Evolutionary conservation across 2,329 filamentous ascomycete species (phyloP), one percentile per base, ranked within the genome.

Genomic region (Paecilomyces sp.): DNA sequence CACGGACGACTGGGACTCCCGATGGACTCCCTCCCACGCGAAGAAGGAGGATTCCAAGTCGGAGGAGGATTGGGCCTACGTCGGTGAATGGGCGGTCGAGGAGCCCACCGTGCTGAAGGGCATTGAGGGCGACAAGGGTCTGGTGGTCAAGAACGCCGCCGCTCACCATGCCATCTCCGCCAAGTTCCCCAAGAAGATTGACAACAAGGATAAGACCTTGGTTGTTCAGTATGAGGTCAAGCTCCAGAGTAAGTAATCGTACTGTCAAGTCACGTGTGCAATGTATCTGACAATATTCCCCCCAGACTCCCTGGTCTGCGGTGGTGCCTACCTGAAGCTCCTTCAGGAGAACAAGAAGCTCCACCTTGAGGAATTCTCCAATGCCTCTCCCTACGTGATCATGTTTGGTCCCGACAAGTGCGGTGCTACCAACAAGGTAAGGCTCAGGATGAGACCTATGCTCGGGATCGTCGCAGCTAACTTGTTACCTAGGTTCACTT

Each of bases 371-470:
- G 94, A 99, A 83, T 99, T 99, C 83, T 91, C 90, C 77, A 97
- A 99, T 81, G 87, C 89, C 63, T 96, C 93, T 52, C 94, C 94
- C 55, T 99, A 99, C 75, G 90, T 99, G 69, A 96, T 99, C 85
- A 99, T 99, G 94, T 99, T 99, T 76, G 94, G 94, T 68, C 94
- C 94, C 70, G 94, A 99, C 84, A 97, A 97, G 88, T 99, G 94
- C 77, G 94, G 94, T 78, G 86, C 91, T 76, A 97, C 91, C 79
- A 99, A 99, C 88, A 97, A 97, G 89, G 90, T 95, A 78, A 60
- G 74, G 55, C 33, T 57, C 6, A 3, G 4, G 13, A 47, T 22
- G 85, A 87, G 2, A 22, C 31, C 15, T 53, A 22, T 3, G 4
- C 7, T 6, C 8, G 41, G 41, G 8, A 9, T 47, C n/a, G 41